A percentile compares a stretch with the other conserved stretches of the same genome.
phyloP scores from a whole-genome alignment of 805 yeast genomes.

The Saccharomycopsis oosterbeekiorum region DNA sequence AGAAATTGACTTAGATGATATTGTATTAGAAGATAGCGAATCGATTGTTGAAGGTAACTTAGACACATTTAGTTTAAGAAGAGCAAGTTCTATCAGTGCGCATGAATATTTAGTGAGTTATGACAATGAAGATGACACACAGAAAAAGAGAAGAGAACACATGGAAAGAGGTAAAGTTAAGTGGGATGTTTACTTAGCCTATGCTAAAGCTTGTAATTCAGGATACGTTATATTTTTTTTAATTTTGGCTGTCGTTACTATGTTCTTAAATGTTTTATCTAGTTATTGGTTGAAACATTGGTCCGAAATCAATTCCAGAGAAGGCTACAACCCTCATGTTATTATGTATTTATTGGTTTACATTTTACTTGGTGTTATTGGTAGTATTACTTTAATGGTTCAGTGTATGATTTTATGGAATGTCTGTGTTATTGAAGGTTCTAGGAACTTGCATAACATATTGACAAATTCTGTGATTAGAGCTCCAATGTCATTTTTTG shows the following conservation, averaged over 20 bases:
- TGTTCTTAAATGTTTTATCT: constrained; percentile 52
- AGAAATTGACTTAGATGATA: neutral
- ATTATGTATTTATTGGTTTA: constrained; percentile 65
- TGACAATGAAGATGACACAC: constrained; percentile 33
- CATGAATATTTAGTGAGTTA: constrained; percentile 24
- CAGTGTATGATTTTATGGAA: constrained; percentile 71
- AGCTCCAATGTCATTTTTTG: constrained; percentile 94
- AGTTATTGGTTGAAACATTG: constrained; percentile 95
- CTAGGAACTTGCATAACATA: constrained; percentile 58
- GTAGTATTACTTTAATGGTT: constrained; percentile 48
- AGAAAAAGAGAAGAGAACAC: constrained; percentile 50
- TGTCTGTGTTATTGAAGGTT: constrained; percentile 74
- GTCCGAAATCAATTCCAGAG: constrained; percentile 78
- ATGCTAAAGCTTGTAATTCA: constrained; percentile 82
- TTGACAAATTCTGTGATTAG: constrained; percentile 70
- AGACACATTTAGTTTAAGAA: constrained; percentile 37
- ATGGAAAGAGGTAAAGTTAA: constrained; percentile 91
- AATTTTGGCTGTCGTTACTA: constrained; percentile 44
- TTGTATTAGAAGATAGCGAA: constrained; percentile 1
- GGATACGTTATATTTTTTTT: constrained; percentile 51
- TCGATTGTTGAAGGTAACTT: constrained; percentile 6
- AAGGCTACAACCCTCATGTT: constrained; percentile 66
- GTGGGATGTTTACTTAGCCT: constrained; percentile 72
- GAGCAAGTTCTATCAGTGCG: constrained; percentile 53
- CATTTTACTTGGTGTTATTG: constrained; percentile 59